Evolutionary conservation across 2,329 filamentous ascomycete species (phyloP).

Genomic region (Colletotrichum euphorbiae): DNA sequence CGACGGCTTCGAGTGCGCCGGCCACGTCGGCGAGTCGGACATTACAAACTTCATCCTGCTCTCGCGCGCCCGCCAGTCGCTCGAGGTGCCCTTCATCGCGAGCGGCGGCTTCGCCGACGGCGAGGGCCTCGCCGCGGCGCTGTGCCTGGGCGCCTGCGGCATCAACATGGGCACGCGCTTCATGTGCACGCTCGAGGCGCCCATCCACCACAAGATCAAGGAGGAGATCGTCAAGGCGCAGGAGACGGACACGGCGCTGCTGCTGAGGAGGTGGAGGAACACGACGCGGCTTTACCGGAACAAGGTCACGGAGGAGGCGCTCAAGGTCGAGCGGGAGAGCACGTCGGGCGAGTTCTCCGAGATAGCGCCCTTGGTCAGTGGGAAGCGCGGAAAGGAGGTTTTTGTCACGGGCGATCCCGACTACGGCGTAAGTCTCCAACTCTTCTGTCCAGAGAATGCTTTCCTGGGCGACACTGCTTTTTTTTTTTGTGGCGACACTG

Average conservation of each 20-base stretch:
- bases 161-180: slow-evolving; percentile 99
- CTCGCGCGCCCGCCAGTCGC: slow-evolving; percentile 83
- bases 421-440: slow-evolving; percentile 75
- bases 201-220: slow-evolving; percentile 95
- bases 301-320: slow-evolving; percentile 83
- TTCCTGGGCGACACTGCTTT: background rate
- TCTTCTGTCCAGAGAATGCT: slow-evolving; percentile 33
- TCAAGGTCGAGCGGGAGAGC: slow-evolving; percentile 86
- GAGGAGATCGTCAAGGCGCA: slow-evolving; percentile 87
- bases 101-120: slow-evolving; percentile 97
- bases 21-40: slow-evolving; percentile 86
- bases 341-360: slow-evolving; percentile 89
- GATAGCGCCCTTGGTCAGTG: slow-evolving; percentile 87
- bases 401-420: slow-evolving; percentile 93
- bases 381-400: slow-evolving; percentile 89
- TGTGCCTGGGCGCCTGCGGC: slow-evolving; percentile 90
- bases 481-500: background rate
- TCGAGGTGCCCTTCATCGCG: slow-evolving; percentile 92
- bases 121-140: slow-evolving; percentile 88
- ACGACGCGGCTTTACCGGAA: slow-evolving; percentile 91
- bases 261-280: slow-evolving; percentile 92
- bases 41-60: slow-evolving; percentile 93
- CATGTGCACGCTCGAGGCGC: slow-evolving; percentile 94
- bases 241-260: slow-evolving; percentile 90
- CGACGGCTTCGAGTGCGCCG: slow-evolving; percentile 97